Percentiles rank a stretch among this genome's conserved stretches.
Conservation (phyloP, 1,284 basidiomycete species). For the Afroboletus lepidellus region DNA sequence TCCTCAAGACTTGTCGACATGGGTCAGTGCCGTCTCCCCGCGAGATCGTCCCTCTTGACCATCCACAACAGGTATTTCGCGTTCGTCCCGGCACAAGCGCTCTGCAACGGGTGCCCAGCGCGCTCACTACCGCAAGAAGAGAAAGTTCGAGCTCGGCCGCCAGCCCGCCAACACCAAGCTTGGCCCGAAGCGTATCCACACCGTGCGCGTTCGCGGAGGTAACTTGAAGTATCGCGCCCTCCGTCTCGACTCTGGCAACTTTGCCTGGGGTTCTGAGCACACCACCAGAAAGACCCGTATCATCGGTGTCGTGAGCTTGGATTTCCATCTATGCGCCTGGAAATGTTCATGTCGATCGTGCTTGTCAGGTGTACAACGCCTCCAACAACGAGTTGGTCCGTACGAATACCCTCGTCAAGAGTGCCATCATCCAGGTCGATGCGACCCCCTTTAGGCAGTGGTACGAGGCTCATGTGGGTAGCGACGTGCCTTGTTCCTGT, state of each 20-base stretch:
- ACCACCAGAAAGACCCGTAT: conserved; percentile 91
- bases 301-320: conserved; percentile 82
- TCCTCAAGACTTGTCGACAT: conserved; percentile 47
- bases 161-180: conserved; percentile 95
- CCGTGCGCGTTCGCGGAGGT: conserved; percentile 90
- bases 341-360: conserved; percentile 5
- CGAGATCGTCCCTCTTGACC: conserved; percentile 3
- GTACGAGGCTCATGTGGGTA: conserved; percentile 92
- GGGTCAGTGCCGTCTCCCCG: conserved; percentile 46
- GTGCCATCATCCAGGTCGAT: conserved; percentile 92
- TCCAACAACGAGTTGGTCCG: conserved; percentile 99
- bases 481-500: neutral
- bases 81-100: conserved; percentile 93
- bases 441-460: conserved; percentile 97
- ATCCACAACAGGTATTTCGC: conserved; percentile 76
- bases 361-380: conserved; percentile 87
- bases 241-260: conserved; percentile 93
- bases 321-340: conserved; percentile 3
- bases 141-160: conserved; percentile 98
- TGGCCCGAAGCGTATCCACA: conserved; percentile 89
- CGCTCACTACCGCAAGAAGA: conserved; percentile 96
- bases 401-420: conserved; percentile 96
- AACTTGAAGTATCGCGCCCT: conserved; percentile 93
- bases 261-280: conserved; percentile 94
- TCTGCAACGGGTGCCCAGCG: conserved; percentile 90